These are phyloP conservation scores for Gonium pectorale DNA, from an alignment of 139 green algal genomes.

Conservation along the genomic window DNA sequence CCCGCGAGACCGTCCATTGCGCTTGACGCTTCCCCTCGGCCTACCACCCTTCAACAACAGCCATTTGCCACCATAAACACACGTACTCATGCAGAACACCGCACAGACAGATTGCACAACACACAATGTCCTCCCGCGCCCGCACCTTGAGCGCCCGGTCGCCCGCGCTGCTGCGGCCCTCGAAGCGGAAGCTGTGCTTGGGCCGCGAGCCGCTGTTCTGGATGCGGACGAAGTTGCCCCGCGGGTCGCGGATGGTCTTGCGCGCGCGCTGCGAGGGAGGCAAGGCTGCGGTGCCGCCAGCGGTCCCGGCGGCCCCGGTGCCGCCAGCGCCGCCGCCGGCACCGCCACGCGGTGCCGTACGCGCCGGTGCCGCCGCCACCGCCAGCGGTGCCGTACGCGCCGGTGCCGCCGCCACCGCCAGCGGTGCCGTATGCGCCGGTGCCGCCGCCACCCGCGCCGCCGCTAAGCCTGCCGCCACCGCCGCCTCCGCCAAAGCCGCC, in stretches of 20 bases:
- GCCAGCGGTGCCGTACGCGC: neutral
- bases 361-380: neutral
- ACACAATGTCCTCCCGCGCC: neutral
- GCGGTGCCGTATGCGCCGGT: neutral
- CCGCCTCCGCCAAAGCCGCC: neutral
- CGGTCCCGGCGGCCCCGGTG: neutral
- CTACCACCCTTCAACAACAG: too few relatives aligned
- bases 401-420: neutral
- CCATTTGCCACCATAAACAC: too few relatives aligned
- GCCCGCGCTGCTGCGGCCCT: slow-evolving; percentile 9
- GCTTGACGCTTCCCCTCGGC: too few relatives aligned
- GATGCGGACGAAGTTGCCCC: slow-evolving; percentile 46
- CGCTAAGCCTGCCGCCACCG: neutral
- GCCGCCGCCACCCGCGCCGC: neutral
- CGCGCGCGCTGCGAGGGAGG: neutral
- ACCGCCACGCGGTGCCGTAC: neutral
- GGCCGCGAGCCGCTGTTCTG: slow-evolving; percentile 4
- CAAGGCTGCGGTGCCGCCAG: too few relatives aligned
- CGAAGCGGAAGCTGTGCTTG: slow-evolving; percentile 48
- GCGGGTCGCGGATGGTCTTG: slow-evolving; percentile 11
- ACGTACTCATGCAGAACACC: too few relatives aligned
- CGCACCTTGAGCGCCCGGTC: slow-evolving; percentile 8
- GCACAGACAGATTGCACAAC: too few relatives aligned
- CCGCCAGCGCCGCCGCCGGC: neutral
- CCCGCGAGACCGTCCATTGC: too few relatives aligned